These are phyloP conservation scores for Polyporus arcularius DNA, from an alignment of 768 basidiomycete genomes.

Conservation along the genomic window DNA sequence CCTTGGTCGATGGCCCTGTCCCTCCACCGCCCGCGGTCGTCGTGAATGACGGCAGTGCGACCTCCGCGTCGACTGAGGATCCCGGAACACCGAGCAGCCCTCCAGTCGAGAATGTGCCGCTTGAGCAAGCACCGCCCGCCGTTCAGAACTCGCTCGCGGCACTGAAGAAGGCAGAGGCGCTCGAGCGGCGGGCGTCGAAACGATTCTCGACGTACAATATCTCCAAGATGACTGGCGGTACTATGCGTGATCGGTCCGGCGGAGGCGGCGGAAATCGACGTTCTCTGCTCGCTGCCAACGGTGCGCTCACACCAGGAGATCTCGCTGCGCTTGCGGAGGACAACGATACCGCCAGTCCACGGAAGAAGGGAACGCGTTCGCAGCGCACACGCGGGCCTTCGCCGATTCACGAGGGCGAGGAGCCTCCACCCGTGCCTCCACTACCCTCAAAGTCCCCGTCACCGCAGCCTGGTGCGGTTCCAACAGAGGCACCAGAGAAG, in stretches of 20 bases:
- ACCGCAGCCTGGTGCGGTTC: conserved; percentile 6
- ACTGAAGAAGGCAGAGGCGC: conserved; percentile 79
- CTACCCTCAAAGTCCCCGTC: conserved; percentile 25
- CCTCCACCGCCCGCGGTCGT: conserved; percentile 50
- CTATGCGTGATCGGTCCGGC: conserved; percentile 39
- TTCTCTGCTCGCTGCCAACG: conserved; percentile 61
- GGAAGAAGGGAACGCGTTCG: conserved; percentile 21
- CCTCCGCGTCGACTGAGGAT: conserved; percentile 8
- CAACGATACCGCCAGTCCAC: conserved; percentile 20
- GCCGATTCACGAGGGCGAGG: conserved; percentile 32
- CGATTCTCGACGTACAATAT: conserved; percentile 95
- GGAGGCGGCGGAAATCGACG: conserved; percentile 57
- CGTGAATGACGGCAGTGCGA: conserved; percentile 48
- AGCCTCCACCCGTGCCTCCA: conserved; percentile 36
- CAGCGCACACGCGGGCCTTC: conserved; percentile 26
- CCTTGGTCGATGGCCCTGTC: conserved; percentile 73
- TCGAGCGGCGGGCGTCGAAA: conserved; percentile 92
- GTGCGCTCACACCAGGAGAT: conserved; percentile 67
- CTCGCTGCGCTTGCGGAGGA: conserved; percentile 74
- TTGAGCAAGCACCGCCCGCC: conserved; percentile 50
- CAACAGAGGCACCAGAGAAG: not conserved
- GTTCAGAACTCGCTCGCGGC: conserved; percentile 85
- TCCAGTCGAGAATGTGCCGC: conserved; percentile 21
- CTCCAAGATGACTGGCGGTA: conserved; percentile 83
- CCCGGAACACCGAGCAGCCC: conserved; percentile 7